phyloP scores from a whole-genome alignment of 140 eudicot genomes.

The Flaveria floridana region DNA sequence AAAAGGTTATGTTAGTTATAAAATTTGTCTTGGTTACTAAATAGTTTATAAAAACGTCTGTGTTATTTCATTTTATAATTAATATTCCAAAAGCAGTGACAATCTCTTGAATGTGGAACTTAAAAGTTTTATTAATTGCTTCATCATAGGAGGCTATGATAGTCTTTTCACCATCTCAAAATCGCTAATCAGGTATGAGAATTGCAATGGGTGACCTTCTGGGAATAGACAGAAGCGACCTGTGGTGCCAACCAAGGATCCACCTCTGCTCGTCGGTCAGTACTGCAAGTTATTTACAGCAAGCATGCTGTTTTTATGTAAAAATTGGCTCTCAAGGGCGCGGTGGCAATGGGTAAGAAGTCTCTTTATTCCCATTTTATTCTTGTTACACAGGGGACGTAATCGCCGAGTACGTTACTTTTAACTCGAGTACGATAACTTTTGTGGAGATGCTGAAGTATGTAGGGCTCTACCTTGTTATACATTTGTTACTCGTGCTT shows the following conservation, averaged over 20 bases:
- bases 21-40: neutral
- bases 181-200: slow-evolving; percentile 25
- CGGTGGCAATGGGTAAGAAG: slow-evolving; percentile 23
- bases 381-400: slow-evolving; percentile 30
- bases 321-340: slow-evolving; percentile 25
- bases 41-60: neutral
- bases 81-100: neutral
- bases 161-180: slow-evolving; percentile 31
- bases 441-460: slow-evolving; percentile 20
- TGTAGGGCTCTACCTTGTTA: slow-evolving; percentile 37
- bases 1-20: neutral
- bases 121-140: slow-evolving; percentile 11
- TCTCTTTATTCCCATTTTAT: slow-evolving; percentile 12
- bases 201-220: neutral
- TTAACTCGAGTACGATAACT: slow-evolving; percentile 26
- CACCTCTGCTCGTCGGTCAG: slow-evolving; percentile 7
- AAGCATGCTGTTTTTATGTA: slow-evolving; percentile 37
- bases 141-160: slow-evolving; percentile 64
- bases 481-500: slow-evolving; percentile 34
- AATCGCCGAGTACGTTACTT: slow-evolving; percentile 30
- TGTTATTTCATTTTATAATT: no score
- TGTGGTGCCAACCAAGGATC: slow-evolving; percentile 15
- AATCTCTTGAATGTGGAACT: neutral
- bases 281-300: slow-evolving; percentile 20
- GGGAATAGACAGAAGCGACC: slow-evolving; percentile 17